Evolutionary conservation across 257 asterid genomes (phyloP).

Genomic region (Voacanga thouarsii): DNA sequence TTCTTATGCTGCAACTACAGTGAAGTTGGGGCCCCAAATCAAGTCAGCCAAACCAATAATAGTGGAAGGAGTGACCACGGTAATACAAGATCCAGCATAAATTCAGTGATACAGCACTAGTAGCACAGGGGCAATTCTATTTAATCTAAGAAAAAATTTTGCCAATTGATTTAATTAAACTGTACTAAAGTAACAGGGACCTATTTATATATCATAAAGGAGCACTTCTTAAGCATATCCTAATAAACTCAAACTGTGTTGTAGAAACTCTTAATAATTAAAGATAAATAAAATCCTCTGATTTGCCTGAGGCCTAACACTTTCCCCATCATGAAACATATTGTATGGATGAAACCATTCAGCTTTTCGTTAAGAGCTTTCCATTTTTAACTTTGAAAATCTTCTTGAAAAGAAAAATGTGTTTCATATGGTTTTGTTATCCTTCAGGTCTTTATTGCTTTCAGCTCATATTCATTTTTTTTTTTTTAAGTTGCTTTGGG

Average conservation of each 20-base stretch:
- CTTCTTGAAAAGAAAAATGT: neutral
- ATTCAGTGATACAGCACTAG: neutral
- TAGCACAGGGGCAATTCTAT: neutral
- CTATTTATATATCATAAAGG: neutral
- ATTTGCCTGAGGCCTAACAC: neutral
- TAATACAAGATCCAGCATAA: neutral
- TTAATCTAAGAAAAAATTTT: no score
- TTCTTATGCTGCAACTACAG: neutral
- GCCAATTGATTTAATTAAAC: neutral
- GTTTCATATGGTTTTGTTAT: neutral
- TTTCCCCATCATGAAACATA: neutral
- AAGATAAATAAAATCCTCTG: neutral
- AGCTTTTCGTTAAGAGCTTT: neutral
- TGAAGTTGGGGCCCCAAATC: neutral
- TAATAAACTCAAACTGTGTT: neutral
- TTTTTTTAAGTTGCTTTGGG: neutral
- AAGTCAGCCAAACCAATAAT: neutral
- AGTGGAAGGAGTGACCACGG: neutral
- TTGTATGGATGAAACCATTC: neutral
- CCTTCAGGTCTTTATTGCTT: neutral
- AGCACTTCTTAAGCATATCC: neutral
- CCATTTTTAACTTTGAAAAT: neutral
- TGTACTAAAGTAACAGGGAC: no score
- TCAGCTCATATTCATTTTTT: neutral
- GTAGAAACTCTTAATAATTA: neutral